Evolutionary conservation across 129 eudicot genomes (phyloP).

Genomic region (Pseudognaphalium luteoalbum): DNA sequence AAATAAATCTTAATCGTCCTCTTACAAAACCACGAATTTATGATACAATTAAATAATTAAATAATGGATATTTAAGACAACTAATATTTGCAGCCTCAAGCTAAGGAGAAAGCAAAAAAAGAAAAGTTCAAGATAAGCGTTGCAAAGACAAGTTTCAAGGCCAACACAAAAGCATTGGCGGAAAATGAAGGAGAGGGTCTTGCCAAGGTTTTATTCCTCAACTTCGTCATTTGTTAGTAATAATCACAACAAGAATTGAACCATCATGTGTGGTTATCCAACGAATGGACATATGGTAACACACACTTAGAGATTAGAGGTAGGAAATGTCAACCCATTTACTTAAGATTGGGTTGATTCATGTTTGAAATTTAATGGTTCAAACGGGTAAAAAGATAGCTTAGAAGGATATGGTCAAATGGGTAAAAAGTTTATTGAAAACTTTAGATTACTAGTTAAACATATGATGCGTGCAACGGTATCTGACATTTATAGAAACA

Average conservation of each 20-base stretch:
- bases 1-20: neutral
- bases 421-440: neutral
- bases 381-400: neutral
- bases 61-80: constrained; percentile 2
- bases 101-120: constrained; percentile 83
- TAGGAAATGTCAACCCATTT: neutral
- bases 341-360: neutral
- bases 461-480: neutral
- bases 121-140: constrained; percentile 83
- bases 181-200: constrained; percentile 98
- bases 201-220: constrained; percentile 65
- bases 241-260: neutral
- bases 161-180: constrained; percentile 97
- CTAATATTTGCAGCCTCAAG: constrained; percentile 75
- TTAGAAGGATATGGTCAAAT: neutral
- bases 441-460: neutral
- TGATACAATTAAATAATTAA: neutral
- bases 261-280: neutral
- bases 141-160: constrained; percentile 93
- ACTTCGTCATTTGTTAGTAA: neutral
- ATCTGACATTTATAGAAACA: neutral
- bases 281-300: no score
- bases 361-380: neutral
- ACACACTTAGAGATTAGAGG: neutral
- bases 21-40: constrained; percentile 13